These are phyloP conservation scores for Ogataea allantospora DNA, from an alignment of 805 yeast species.

Conservation along the genomic window DNA sequence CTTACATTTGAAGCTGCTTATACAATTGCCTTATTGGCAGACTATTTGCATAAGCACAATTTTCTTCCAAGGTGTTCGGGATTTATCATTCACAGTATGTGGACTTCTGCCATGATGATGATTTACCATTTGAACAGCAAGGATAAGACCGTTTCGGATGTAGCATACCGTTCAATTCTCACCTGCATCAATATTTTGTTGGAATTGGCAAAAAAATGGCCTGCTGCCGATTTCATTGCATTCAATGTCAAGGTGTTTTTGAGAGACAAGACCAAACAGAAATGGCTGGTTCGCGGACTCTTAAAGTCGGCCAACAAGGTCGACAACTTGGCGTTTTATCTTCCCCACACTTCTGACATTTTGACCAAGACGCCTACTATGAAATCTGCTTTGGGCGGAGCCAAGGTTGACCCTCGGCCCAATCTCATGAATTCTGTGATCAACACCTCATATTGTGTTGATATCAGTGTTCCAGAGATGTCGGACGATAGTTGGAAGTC, in stretches of 20 bases:
- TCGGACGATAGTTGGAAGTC: too few relatives aligned
- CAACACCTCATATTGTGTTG: not conserved
- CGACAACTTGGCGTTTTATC: not conserved
- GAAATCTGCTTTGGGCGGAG: not conserved
- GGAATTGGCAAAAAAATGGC: constrained; percentile 49
- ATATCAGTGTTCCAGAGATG: too few relatives aligned
- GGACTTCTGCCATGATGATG: constrained; percentile 67
- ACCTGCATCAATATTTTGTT: constrained; percentile 33
- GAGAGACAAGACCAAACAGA: constrained; percentile 33
- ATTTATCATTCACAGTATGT: constrained; percentile 45
- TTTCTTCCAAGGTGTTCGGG: constrained; percentile 39
- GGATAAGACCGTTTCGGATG: constrained; percentile 24
- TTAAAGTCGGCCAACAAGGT: constrained; percentile 11
- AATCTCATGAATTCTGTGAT: not conserved
- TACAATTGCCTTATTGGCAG: constrained; percentile 64
- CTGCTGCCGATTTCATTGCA: constrained; percentile 51
- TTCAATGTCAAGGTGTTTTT: constrained; percentile 45
- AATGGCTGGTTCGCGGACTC: constrained; percentile 22
- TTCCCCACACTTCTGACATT: not conserved
- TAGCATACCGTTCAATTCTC: constrained; percentile 26
- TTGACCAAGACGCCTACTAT: constrained; percentile 12
- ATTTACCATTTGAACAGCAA: constrained; percentile 55
- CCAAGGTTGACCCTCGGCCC: not conserved
- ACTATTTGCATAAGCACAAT: constrained; percentile 56
- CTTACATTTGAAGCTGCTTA: constrained; percentile 46